Base-by-base conservation (phyloP, 768 basidiomycete species). In the Fibroporia radiculosa region DNA sequence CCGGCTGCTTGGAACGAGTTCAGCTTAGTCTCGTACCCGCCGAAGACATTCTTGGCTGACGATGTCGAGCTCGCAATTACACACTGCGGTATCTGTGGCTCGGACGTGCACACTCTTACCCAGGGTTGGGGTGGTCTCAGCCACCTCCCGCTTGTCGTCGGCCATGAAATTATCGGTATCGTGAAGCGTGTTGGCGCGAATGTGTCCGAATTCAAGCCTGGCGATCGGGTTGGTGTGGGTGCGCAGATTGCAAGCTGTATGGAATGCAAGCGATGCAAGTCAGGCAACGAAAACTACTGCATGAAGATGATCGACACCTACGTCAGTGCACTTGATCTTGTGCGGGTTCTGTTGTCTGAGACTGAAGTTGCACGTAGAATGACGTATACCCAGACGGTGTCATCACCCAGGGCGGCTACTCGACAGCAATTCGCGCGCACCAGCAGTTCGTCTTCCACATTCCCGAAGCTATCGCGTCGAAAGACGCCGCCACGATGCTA, bases 401-500 rank as follows among this genome's bases (percentile, higher is more conserved):
- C 37, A 54, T 62, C 51, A 65, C 66, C 12, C 46, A 47, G 33
- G 46, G 70, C 24, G 75, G 77, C 6, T 79, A 79, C 60, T 57
- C 69, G 2, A 66, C 66, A 19, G 69, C 62, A 3, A 60, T 73
- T 37, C 65, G 66, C 18, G 67, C 62, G 0, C 62, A 70, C 26
- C 71, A 78, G 39, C 69, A 66, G 41, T 84, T 75, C 51, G 75
- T 76, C 22, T 71, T 80, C 54, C 66, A 65, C 11, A 72, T 84
- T 29, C 81, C 81, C 2, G 68, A 76, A 5, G 61, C 52, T 6
- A 55, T 83, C 18, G 59, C 69, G 27, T 65, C 73, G 4, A 69
- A 70, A 39, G 51, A 75, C 29, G 77, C 76, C 4, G 78, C 78
- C 3, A 77, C 78, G 10, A 71, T 84, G 72, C 59, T 81, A 27